These are phyloP conservation scores for Cladosporium oxysporum DNA, from an alignment of 2,329 filamentous ascomycete species.

Conservation along the genomic window DNA sequence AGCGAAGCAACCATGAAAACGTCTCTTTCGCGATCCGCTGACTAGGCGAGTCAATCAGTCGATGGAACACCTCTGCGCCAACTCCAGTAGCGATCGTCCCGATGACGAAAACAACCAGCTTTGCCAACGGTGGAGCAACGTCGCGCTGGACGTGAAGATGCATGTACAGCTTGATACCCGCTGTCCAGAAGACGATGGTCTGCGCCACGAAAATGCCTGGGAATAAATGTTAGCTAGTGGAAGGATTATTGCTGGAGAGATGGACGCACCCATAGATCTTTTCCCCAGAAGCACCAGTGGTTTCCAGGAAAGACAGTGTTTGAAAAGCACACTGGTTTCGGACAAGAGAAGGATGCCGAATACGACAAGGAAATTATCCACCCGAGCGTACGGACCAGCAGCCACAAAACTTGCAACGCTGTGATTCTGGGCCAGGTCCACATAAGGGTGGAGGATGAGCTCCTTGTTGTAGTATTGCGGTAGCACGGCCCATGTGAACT, in stretches of 20 bases:
- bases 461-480: slow-evolving; percentile 31
- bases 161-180: slow-evolving; percentile 34
- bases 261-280: slow-evolving; percentile 33
- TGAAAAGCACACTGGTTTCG: slow-evolving; percentile 25
- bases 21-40: slow-evolving; percentile 27
- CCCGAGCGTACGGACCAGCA: slow-evolving; percentile 29
- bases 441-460: slow-evolving; percentile 32
- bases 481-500: slow-evolving; percentile 31
- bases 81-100: slow-evolving; percentile 24
- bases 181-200: slow-evolving; percentile 34
- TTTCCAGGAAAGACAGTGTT: slow-evolving; percentile 29
- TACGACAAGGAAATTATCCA: slow-evolving; percentile 36
- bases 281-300: slow-evolving; percentile 30
- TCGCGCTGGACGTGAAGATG: slow-evolving; percentile 24
- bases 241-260: background rate
- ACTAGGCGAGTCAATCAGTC: slow-evolving; percentile 30
- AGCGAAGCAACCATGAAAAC: slow-evolving; percentile 27
- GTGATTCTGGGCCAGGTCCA: slow-evolving; percentile 30
- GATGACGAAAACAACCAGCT: slow-evolving; percentile 30
- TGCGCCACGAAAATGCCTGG: slow-evolving; percentile 34
- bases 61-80: slow-evolving; percentile 31
- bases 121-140: slow-evolving; percentile 26
- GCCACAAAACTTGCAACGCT: slow-evolving; percentile 23
- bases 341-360: slow-evolving; percentile 29
- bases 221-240: slow-evolving; percentile 3